Evolutionary conservation across 2,329 filamentous ascomycete genomes (phyloP), one percentile per base, ranked within the genome.

Genomic region (Periconia macrospinosa): DNA sequence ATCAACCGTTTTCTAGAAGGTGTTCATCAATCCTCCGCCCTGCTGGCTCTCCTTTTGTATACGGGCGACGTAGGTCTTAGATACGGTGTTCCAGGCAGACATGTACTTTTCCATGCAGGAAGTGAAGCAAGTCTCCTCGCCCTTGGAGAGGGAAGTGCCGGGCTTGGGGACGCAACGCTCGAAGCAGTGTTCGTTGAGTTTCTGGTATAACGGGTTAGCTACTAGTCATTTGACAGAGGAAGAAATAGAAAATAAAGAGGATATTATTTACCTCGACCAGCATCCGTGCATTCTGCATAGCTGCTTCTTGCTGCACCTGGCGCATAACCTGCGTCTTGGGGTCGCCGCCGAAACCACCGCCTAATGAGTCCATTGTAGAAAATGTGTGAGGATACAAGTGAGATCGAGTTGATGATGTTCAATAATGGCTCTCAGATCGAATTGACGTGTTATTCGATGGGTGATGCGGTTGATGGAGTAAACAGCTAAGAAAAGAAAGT

Each of bases 141-240:
- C 73, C 45, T 75, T 78, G 27, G 79, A 81, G 47, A 82, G 71
- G 11, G 79, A 80, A 44, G 76, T 69, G 54, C 77, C 76, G 56
- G 80, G 80, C 61, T 80, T 80, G 45, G 79, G 79, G 30, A 83
- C 71, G 74, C 80, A 82, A 66, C 78, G 78, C 59, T 81, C 79
- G 74, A 82, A 83, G 72, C 80, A 82, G 72, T 82, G 79, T 62
- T 81, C 79, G 71, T 82, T 82, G 59, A 83, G 71, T 77, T 82
- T 82, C 79, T 81, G 54, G n/a, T 19, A n/a, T n/a, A 40, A n/a
- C 81, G 53, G 18, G 23, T 14, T 14, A 45, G 18, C n/a, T 17
- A 43, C 54, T 27, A 52, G 18, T 18, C 2, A 45, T 18, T 15
- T 17, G 14, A 41, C 47, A 54, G n/a, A 18, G 17, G 17, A 45